These are phyloP conservation scores for Fragaria ananassa DNA, from an alignment of 306 rosid genomes.

Conservation along the genomic window DNA sequence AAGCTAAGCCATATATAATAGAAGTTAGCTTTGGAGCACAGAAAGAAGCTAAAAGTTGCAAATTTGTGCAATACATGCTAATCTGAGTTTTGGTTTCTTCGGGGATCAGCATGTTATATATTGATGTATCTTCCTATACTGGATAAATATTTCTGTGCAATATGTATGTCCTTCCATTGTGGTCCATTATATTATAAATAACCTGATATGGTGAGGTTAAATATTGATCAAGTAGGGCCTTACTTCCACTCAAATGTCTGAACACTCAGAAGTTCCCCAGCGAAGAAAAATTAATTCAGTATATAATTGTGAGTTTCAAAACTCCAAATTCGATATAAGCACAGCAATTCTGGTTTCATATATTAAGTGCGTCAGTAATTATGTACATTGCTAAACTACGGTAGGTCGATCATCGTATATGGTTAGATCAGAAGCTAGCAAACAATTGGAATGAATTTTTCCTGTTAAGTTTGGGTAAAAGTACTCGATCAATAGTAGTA, in stretches of 20 bases:
- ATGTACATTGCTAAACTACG: neutral
- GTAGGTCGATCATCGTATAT: neutral
- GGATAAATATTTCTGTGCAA: neutral
- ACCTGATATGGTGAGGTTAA: neutral
- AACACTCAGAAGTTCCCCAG: neutral
- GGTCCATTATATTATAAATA: conserved; percentile 5
- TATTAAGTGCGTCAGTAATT: too few species aligned
- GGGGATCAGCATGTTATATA: neutral
- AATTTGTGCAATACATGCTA: neutral
- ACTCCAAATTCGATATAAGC: neutral
- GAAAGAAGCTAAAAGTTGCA: neutral
- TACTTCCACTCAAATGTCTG: neutral
- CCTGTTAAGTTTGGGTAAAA: neutral
- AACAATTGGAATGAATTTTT: neutral
- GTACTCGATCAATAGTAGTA: too few species aligned
- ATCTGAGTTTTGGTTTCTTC: neutral
- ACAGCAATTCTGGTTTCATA: neutral
- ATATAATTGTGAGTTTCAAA: neutral
- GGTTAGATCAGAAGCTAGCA: neutral
- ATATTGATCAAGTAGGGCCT: conserved; percentile 14
- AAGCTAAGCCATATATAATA: neutral
- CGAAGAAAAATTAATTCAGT: neutral
- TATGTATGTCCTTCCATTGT: neutral
- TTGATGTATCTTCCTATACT: neutral
- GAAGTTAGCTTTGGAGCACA: neutral